Evolutionary conservation across 2,329 filamentous ascomycete genomes (phyloP).

Genomic region (Fusarium coffeatum): DNA sequence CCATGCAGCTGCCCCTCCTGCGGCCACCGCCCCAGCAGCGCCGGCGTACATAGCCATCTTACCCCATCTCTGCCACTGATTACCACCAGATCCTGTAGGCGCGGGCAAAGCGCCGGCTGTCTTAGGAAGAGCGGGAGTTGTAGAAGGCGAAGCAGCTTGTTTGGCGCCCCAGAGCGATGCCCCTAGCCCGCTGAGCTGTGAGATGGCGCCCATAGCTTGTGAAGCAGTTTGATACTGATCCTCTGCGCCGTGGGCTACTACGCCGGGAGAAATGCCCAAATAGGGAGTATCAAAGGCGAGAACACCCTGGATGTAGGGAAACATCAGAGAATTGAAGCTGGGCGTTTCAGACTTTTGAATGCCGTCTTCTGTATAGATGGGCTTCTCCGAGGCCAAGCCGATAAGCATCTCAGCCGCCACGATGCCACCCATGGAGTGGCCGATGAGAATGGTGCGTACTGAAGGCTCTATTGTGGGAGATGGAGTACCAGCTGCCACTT

Average conservation of each 20-base stretch:
- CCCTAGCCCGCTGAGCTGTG: slow-evolving; percentile 72
- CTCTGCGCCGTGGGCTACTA: slow-evolving; percentile 89
- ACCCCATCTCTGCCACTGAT: slow-evolving; percentile 82
- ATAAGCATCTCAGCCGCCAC: slow-evolving; percentile 91
- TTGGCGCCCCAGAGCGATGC: slow-evolving; percentile 72
- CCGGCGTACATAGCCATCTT: slow-evolving; percentile 88
- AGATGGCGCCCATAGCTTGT: slow-evolving; percentile 75
- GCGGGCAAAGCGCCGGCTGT: slow-evolving; percentile 45
- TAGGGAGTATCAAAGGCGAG: slow-evolving; percentile 96
- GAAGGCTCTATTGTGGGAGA: slow-evolving; percentile 89
- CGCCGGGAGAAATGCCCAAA: slow-evolving; percentile 81
- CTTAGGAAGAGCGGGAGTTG: slow-evolving; percentile 34
- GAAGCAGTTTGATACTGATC: slow-evolving; percentile 81
- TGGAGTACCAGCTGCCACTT: slow-evolving; percentile 82
- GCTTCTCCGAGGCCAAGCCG: slow-evolving; percentile 69
- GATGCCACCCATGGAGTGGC: slow-evolving; percentile 94
- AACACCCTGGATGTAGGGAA: slow-evolving; percentile 90
- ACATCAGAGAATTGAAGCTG: slow-evolving; percentile 77
- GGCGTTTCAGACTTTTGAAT: slow-evolving; percentile 52
- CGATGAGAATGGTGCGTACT: slow-evolving; percentile 82
- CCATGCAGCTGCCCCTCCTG: slow-evolving; percentile 87
- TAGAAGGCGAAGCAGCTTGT: slow-evolving; percentile 43
- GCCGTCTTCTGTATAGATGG: slow-evolving; percentile 62
- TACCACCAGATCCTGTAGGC: slow-evolving; percentile 43
- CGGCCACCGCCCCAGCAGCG: slow-evolving; percentile 83